Percentiles rank a stretch among this genome's conserved stretches.
phyloP scores from a whole-genome alignment of 805 yeast genomes.

The Pichia cephalocereana region DNA sequence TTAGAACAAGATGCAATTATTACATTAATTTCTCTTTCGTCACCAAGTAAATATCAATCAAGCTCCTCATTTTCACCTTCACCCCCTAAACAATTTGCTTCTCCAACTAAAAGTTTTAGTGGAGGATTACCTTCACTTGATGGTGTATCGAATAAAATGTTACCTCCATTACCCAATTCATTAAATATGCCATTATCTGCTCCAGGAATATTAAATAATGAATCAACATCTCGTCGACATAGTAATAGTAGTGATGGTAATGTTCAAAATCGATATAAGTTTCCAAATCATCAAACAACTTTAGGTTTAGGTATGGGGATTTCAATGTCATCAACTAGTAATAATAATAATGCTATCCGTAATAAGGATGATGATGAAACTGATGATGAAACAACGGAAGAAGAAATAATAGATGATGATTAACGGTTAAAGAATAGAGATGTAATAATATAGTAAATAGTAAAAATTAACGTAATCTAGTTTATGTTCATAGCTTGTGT shows the following conservation, averaged over 20 bases:
- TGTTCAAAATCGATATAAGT: not conserved
- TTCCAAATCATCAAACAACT: conserved; percentile 1
- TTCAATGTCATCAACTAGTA: not conserved
- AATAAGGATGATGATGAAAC: not conserved
- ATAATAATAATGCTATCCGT: no score
- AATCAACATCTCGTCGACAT: not conserved
- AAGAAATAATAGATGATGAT: conserved; percentile 18
- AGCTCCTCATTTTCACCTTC: conserved; percentile 10
- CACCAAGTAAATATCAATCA: conserved; percentile 29
- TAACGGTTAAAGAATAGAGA: not conserved
- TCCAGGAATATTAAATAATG: not conserved
- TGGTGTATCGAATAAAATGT: conserved; percentile 1
- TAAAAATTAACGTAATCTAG: no score
- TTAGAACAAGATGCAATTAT: conserved; percentile 47
- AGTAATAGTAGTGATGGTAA: not conserved
- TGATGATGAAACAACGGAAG: conserved; percentile 11
- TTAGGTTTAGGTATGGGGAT: not conserved
- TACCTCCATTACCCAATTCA: conserved; percentile 3
- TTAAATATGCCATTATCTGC: conserved; percentile 3
- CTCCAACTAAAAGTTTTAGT: conserved; percentile 1
- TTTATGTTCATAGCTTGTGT: no score
- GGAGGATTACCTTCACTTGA: not conserved
- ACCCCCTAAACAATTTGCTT: conserved; percentile 4
- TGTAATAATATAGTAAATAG: not conserved
- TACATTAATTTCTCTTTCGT: conserved; percentile 46